Evolutionary conservation across 2,329 filamentous ascomycete species (phyloP), one percentile per base, ranked within the genome.

Genomic region (Spiromastix sp.): DNA sequence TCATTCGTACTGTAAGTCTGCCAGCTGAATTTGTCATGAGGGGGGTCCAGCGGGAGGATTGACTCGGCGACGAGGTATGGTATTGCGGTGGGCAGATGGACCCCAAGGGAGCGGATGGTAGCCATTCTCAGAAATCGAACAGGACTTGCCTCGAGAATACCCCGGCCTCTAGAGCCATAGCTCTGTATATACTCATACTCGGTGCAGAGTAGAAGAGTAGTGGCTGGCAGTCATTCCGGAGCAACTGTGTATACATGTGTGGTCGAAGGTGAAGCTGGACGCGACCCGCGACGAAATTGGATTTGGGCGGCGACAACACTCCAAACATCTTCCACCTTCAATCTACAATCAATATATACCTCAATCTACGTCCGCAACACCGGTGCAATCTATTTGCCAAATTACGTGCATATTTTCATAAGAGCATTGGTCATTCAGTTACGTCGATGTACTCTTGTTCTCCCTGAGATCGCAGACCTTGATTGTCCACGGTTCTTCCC

Each of bases 1-100:
- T 66, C 60, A 35, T 63, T 55, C 30, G 67, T 61, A 40, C 61
- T 61, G 39, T 68, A 68, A 22, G 79, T 78, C 21, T 83, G 72
- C 87, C 91, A 96, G 39, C 66, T 68, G 57, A 93, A 96, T 33
- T 52, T 46, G 21, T 74, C 68, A 17, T 73, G 60, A 12, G 74
- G 61, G 3, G 83, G 74, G 42, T 91, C 72, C 30, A 71, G 59
- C 12, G 80, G 74, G 2, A 96, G 68, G 26, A 93, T 71, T 39
- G 77, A 73, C 60, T 96, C 87, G 47, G 79, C 71, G 47, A 94
- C 73, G 44, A 93, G 78, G 66, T 91, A 85, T 42, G 76, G 77
- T 44, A 96, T 70, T 45, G 81, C 86, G 42, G 82, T 76, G 41
- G 93, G 87, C 64, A 82, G 79, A 67, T 96, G 89, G 54, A 94